Conservation (phyloP, 441 rosid species). For the Croton laevigatus region DNA sequence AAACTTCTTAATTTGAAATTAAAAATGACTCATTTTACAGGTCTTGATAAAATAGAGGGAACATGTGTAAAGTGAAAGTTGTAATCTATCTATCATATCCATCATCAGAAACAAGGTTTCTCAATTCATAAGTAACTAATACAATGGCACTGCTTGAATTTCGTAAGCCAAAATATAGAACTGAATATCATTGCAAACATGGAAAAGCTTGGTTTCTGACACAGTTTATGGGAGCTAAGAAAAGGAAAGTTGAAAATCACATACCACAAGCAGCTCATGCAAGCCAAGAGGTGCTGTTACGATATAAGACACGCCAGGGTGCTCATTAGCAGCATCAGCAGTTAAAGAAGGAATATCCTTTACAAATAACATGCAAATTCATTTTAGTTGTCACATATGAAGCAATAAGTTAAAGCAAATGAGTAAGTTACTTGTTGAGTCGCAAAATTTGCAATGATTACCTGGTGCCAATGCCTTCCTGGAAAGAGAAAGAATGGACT, state of each 20-base stretch:
- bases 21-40: not conserved
- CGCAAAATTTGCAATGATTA: constrained; percentile 21
- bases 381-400: not conserved
- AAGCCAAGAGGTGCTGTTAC: constrained; percentile 91
- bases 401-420: not conserved
- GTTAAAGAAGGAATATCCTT: constrained; percentile 88
- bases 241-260: constrained; percentile 8
- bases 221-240: not conserved
- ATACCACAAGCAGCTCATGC: constrained; percentile 83
- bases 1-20: no score
- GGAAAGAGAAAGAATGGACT: constrained; percentile 93
- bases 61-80: not conserved
- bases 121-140: not conserved
- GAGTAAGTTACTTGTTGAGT: not conserved
- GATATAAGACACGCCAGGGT: constrained; percentile 58
- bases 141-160: no score
- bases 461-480: constrained; percentile 94
- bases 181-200: not conserved
- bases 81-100: not conserved
- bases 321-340: constrained; percentile 91
- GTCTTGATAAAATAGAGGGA: not conserved
- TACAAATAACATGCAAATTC: constrained; percentile 15
- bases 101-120: not conserved
- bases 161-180: not conserved
- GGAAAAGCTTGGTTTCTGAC: not conserved